Evolutionary conservation across 129 eudicot genomes (phyloP).

Genomic region (Tagetes patula): DNA sequence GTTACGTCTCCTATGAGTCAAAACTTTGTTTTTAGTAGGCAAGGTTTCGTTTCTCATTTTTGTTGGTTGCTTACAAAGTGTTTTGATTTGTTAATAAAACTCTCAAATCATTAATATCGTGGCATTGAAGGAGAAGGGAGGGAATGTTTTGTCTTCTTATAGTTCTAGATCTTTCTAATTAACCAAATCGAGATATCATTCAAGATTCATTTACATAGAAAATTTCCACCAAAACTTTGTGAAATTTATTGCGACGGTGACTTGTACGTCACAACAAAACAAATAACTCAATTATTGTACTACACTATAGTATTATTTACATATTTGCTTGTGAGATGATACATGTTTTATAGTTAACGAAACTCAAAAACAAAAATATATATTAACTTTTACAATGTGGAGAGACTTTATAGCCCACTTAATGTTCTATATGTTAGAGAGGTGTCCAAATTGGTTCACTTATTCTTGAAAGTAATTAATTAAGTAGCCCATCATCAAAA

Average conservation of each 20-base stretch:
- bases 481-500: too few species aligned
- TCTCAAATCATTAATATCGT: not conserved
- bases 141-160: conserved; percentile 6
- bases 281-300: conserved; percentile 25
- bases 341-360: not conserved
- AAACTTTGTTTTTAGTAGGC: too few species aligned
- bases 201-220: not conserved
- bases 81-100: not conserved
- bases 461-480: too few species aligned
- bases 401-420: not conserved
- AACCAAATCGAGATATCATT: not conserved
- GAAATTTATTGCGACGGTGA: conserved; percentile 4
- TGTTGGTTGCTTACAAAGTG: too few species aligned
- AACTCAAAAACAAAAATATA: not conserved
- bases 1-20: too few species aligned
- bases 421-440: too few species aligned
- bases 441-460: too few species aligned
- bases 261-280: conserved; percentile 18
- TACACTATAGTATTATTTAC: not conserved
- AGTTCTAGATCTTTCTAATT: conserved; percentile 25
- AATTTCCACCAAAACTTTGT: not conserved
- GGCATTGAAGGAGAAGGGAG: not conserved
- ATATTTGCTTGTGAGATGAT: not conserved
- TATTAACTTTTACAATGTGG: not conserved
- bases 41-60: too few species aligned